Base-by-base conservation (phyloP, 495 filamentous ascomycete genomes). In the Terfezia claveryi region DNA sequence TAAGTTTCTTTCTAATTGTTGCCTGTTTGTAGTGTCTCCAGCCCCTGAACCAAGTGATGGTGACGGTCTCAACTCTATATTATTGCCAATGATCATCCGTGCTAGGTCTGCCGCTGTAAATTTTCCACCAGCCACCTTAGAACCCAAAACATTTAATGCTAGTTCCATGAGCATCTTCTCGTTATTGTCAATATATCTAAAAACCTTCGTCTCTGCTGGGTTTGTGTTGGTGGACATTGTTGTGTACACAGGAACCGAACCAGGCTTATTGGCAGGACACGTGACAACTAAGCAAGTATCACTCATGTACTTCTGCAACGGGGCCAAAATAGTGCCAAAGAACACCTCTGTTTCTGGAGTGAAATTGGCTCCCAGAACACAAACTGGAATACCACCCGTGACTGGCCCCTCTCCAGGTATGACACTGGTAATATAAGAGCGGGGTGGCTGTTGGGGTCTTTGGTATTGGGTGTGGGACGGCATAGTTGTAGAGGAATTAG, bases 341-440 rank as follows among this genome's bases (percentile, higher is more conserved):
- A 87, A 80, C 56, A 94, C 85, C 54, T 85, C 82, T 62, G 89
- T 76, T 6, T 84, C 85, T 50, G 80, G 76, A 38, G 76, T 78
- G 60, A 94, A 94, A 20, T 79, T 79, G 60, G 76, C 81, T 7
- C 89, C 88, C 27, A 89, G 69, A 54, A 88, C 73, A 0, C 83
- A 86, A 11, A 94, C 85, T 61, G 94, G 87, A 37, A 83, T 82
- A 11, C 87, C 86, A 55, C 89, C 89, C 23, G 73, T 73, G 46
- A 79, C 79, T 10, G 87, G 83, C 10, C 88, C 89, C 66, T 92
- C 82, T 37, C 73, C 71, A 1, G 88, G 88, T 38, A 89, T 82
- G 50, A 94, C 67, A 49, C 57, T 56, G 70, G 70, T 51, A 51
- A 58, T 57, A 56, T 57, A 72, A 69, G 60, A 74, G 71, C 11